Base-by-base conservation (phyloP, 2,329 filamentous ascomycete species). In the Aureobasidium sp. region DNA sequence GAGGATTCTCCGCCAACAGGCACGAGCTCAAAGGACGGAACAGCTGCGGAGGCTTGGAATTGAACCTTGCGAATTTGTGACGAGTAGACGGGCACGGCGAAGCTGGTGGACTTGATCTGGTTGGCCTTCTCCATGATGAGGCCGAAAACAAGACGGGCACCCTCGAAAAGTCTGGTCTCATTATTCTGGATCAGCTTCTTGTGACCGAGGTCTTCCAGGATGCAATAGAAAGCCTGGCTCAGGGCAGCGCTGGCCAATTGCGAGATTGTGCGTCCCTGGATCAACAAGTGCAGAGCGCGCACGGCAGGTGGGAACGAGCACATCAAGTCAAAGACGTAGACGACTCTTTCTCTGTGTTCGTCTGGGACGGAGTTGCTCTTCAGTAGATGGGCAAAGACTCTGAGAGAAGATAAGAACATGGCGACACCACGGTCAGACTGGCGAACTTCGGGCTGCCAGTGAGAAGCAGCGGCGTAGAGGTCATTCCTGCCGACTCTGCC, bases 111-210 rank as follows among this genome's bases (percentile, higher is more conserved):
- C n/a, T 57, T 45, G 33, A 54, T 42, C 24, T 69, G 64, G 40
- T 68, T 69, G 27, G 68, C 71, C 62, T 72, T 73, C 60, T 74
- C 72, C 2, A 74, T 63, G 22, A 74, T 64, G 40, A 74, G 69
- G n/a, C 72, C 72, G 58, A 74, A 70, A 22, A 76, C 65, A 5
- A 75, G 65, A 8, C 72, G 68, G 37, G 71, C 64, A 7, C 70
- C 72, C 64, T 75, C 73, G 24, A 75, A 70, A 6, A 71, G 57
- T 15, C 74, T 68, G 27, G 63, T 40, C 3, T 62, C 42, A 54
- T 72, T 65, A 8, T 63, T 66, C 5, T 67, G 65, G 33, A 75
- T 66, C 11, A 73, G 64, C 5, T 64, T 65, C 8, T 65, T 62
- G 11, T 70, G 72, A 15, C 74, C 67, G 31, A 73, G 61, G 22